Conservation (phyloP, 805 yeast genomes). For the Candida odintsovae region DNA sequence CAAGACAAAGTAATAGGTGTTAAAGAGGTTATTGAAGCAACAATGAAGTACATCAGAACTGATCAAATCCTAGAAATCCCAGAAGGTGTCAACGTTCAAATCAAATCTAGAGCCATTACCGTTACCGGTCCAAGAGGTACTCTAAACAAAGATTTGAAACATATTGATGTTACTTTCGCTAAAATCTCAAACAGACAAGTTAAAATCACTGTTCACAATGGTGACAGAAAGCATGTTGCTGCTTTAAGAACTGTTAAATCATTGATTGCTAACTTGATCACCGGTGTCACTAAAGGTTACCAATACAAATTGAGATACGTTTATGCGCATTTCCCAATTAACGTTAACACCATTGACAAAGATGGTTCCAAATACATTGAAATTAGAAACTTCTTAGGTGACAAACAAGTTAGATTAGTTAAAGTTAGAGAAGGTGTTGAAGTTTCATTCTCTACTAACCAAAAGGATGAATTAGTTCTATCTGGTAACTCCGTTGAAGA, state of each 20-base stretch:
- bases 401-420: constrained; percentile 91
- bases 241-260: constrained; percentile 98
- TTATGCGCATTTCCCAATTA: constrained; percentile 99
- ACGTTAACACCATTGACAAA: constrained; percentile 83
- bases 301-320: constrained; percentile 99
- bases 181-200: constrained; percentile 68
- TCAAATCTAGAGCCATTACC: constrained; percentile 84
- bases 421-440: constrained; percentile 85
- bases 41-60: constrained; percentile 82
- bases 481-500: constrained; percentile 95
- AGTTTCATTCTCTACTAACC: constrained; percentile 72
- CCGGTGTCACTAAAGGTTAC: constrained; percentile 99
- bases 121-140: constrained; percentile 99
- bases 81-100: constrained; percentile 86
- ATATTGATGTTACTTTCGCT: constrained; percentile 89
- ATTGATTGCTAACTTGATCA: constrained; percentile 86
- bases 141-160: constrained; percentile 84
- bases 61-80: constrained; percentile 83
- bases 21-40: constrained; percentile 1
- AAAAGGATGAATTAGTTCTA: constrained; percentile 92
- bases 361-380: constrained; percentile 75
- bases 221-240: constrained; percentile 99
- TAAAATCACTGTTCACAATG: constrained; percentile 93
- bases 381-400: constrained; percentile 99
- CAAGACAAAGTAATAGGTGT: neutral